Conservation (phyloP, 345 rosid genomes). For the Eucalyptus regnans region DNA sequence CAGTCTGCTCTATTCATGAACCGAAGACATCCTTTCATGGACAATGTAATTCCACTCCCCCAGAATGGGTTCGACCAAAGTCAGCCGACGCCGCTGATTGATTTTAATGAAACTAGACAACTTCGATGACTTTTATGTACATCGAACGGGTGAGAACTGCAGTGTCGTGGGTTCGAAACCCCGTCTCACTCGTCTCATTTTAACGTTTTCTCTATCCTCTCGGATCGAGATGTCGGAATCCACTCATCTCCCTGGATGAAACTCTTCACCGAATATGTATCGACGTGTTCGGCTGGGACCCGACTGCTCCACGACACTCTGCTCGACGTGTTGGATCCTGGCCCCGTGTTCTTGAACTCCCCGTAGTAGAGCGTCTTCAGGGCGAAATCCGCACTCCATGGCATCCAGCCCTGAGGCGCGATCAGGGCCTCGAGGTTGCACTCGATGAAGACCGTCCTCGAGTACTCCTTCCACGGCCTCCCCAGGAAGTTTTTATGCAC, state of each 20-base stretch:
- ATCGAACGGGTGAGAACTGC: not conserved
- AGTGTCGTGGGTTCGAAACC: not conserved
- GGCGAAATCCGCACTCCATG: conserved; percentile 23
- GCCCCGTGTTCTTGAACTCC: conserved; percentile 24
- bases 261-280: conserved; percentile 14
- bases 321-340: conserved; percentile 5
- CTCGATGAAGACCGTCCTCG: conserved; percentile 19
- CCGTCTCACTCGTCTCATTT: not conserved
- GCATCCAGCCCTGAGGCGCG: conserved; percentile 28
- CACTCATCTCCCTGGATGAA: conserved; percentile 39
- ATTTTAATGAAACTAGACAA: not conserved
- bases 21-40: not conserved
- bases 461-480: conserved; percentile 45
- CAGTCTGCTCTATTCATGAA: not conserved
- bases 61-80: not conserved
- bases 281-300: conserved; percentile 15
- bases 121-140: not conserved
- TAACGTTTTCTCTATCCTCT: not conserved
- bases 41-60: not conserved
- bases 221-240: conserved; percentile 2
- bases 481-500: conserved; percentile 27
- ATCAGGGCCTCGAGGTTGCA: conserved; percentile 15
- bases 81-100: not conserved
- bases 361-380: conserved; percentile 36
- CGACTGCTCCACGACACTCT: conserved; percentile 25